These are phyloP conservation scores for Alternaria panax DNA, from an alignment of 2,329 filamentous ascomycete genomes.

Conservation along the genomic window DNA sequence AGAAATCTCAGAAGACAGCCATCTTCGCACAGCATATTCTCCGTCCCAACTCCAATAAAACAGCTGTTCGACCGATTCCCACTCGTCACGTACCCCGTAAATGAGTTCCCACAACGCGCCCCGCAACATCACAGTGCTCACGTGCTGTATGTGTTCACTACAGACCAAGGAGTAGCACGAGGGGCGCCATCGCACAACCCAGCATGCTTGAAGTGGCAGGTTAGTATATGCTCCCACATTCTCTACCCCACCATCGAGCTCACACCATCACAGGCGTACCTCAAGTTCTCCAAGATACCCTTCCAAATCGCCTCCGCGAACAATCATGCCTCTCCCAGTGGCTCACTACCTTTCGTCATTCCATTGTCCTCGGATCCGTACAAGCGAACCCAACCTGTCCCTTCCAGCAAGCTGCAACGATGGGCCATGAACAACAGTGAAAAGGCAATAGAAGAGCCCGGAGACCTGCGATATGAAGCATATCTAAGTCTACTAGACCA, in stretches of 20 bases:
- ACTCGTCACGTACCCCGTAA: conserved; percentile 75
- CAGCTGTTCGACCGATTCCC: conserved; percentile 86
- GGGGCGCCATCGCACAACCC: conserved; percentile 86
- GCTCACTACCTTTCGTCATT: conserved; percentile 86
- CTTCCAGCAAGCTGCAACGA: conserved; percentile 71
- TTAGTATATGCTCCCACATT: conserved; percentile 50
- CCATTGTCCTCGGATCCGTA: conserved; percentile 52
- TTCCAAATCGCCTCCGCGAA: conserved; percentile 75
- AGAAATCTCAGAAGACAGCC: conserved; percentile 10
- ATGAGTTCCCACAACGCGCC: conserved; percentile 73
- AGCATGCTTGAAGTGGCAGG: conserved; percentile 95
- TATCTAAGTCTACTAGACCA: conserved; percentile 81
- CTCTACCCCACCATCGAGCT: conserved; percentile 10
- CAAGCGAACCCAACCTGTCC: conserved; percentile 56
- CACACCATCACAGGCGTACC: conserved; percentile 70
- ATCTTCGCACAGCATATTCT: conserved; percentile 45
- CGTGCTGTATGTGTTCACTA: conserved; percentile 79
- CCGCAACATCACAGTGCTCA: conserved; percentile 58
- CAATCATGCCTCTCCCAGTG: conserved; percentile 92
- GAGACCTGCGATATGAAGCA: conserved; percentile 69
- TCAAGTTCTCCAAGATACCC: conserved; percentile 76
- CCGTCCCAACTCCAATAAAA: conserved; percentile 77
- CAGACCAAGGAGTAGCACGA: conserved; percentile 64
- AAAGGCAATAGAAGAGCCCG: conserved; percentile 52
- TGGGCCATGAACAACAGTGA: conserved; percentile 65